These are phyloP conservation scores for Globisporangium uncinulatum DNA, from an alignment of 352 stramenopile genomes.

Conservation along the genomic window DNA sequence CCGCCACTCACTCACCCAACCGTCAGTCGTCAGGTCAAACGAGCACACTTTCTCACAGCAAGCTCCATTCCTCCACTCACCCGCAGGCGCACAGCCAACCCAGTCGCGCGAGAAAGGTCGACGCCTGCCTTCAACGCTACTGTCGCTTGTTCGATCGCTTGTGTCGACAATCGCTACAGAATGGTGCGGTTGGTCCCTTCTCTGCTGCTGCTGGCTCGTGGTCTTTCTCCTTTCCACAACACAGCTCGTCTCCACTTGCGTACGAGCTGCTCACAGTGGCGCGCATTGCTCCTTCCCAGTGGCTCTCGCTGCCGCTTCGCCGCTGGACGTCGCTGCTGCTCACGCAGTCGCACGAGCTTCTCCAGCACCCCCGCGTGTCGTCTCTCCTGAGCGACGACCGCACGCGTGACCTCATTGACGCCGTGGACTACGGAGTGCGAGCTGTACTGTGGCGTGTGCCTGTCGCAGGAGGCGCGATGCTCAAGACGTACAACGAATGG, in stretches of 20 bases:
- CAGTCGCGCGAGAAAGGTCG: too few species aligned
- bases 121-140: too few species aligned
- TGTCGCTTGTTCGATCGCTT: too few species aligned
- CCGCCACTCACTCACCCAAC: too few species aligned
- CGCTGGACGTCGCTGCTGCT: slow-evolving; percentile 8
- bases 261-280: neutral
- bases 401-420: neutral
- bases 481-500: slow-evolving; percentile 13
- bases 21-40: too few species aligned
- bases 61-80: too few species aligned
- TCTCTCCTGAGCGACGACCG: neutral
- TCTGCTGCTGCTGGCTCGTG: neutral
- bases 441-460: slow-evolving; percentile 4
- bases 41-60: too few species aligned
- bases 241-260: neutral
- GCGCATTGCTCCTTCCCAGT: slow-evolving; percentile 1
- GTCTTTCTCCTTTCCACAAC: too few species aligned
- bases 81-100: too few species aligned
- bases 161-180: neutral
- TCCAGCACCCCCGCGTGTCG: neutral
- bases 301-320: slow-evolving; percentile 5
- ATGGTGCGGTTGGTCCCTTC: slow-evolving; percentile 4
- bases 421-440: slow-evolving; percentile 2
- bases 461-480: slow-evolving; percentile 7
- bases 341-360: slow-evolving; percentile 1